phyloP scores from a whole-genome alignment of 495 filamentous ascomycete genomes.

The Hypoxylon intermedium region DNA sequence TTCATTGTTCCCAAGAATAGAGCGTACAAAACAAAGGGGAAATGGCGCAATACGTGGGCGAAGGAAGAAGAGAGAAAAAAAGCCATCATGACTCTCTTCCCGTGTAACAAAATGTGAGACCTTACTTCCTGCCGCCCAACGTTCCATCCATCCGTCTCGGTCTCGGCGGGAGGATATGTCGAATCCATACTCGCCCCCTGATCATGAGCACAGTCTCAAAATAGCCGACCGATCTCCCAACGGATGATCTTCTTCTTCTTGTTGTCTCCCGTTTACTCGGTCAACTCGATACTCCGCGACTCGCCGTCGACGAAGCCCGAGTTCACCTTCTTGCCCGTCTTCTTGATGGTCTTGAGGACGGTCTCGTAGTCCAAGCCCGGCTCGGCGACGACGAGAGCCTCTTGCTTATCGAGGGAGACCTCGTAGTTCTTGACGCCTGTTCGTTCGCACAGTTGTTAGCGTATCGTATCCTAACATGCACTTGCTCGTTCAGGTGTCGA shows the following conservation, averaged over 20 bases:
- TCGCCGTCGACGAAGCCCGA: constrained; percentile 68
- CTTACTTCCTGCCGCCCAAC: too few relatives aligned
- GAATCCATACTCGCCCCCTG: too few relatives aligned
- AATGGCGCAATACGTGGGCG: too few relatives aligned
- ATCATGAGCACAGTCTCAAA: too few relatives aligned
- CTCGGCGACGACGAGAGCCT: constrained; percentile 73
- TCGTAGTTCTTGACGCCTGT: constrained; percentile 85
- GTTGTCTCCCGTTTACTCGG: constrained; percentile 32
- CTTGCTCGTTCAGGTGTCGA: too few relatives aligned
- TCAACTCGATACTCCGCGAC: constrained; percentile 54
- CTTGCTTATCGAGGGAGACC: constrained; percentile 84
- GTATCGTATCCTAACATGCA: neutral
- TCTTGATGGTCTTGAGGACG: constrained; percentile 87
- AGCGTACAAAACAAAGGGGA: too few relatives aligned
- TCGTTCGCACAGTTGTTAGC: constrained; percentile 4
- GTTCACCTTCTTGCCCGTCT: constrained; percentile 92
- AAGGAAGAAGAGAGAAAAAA: too few relatives aligned
- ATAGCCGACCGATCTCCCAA: neutral
- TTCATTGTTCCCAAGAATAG: constrained; percentile 2
- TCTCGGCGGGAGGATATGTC: too few relatives aligned
- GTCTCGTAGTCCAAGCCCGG: constrained; percentile 72
- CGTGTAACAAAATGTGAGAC: constrained; percentile 2
- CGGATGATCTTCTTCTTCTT: neutral
- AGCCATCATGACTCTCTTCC: too few relatives aligned
- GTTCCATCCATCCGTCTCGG: too few relatives aligned